Percentiles rank a stretch among this genome's conserved stretches.
Evolutionary conservation across 768 basidiomycete genomes (phyloP).

Genomic region (Lanmaoa rubissima): DNA sequence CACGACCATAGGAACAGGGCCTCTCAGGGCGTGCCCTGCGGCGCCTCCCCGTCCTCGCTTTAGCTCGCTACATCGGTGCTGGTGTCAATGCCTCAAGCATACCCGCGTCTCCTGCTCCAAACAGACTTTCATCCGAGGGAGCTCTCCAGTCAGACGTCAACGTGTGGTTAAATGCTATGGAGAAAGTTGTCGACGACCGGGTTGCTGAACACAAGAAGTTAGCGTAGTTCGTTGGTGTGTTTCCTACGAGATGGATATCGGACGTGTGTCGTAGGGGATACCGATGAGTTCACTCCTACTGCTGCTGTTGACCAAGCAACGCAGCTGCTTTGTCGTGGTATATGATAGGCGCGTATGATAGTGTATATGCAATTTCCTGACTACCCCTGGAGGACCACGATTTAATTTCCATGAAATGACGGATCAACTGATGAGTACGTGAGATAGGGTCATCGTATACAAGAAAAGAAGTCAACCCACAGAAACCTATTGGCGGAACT

Average conservation of each 20-base stretch:
- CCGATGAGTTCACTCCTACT: neutral
- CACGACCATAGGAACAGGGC: slow-evolving; percentile 51
- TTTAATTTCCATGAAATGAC: slow-evolving; percentile 20
- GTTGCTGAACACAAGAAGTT: slow-evolving; percentile 51
- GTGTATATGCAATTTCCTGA: slow-evolving; percentile 5
- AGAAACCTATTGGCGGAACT: slow-evolving; percentile 19
- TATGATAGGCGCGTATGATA: neutral
- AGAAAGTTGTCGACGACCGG: slow-evolving; percentile 64
- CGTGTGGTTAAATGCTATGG: slow-evolving; percentile 84
- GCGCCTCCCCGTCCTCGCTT: slow-evolving; percentile 90
- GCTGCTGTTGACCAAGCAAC: neutral
- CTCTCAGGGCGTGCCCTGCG: slow-evolving; percentile 92
- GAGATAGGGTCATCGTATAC: neutral
- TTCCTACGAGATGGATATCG: neutral
- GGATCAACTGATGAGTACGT: slow-evolving; percentile 21
- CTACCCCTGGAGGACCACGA: neutral
- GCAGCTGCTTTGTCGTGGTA: neutral
- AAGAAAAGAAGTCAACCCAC: slow-evolving; percentile 16
- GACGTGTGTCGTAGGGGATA: neutral
- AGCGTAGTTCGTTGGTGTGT: slow-evolving; percentile 15
- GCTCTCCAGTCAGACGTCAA: slow-evolving; percentile 43
- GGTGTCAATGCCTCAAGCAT: slow-evolving; percentile 31
- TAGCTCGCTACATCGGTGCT: slow-evolving; percentile 75
- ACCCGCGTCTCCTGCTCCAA: neutral
- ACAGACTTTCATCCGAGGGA: slow-evolving; percentile 3